phyloP scores from a whole-genome alignment of 2,329 filamentous ascomycete species.

The Phaeoacremonium minimum region DNA sequence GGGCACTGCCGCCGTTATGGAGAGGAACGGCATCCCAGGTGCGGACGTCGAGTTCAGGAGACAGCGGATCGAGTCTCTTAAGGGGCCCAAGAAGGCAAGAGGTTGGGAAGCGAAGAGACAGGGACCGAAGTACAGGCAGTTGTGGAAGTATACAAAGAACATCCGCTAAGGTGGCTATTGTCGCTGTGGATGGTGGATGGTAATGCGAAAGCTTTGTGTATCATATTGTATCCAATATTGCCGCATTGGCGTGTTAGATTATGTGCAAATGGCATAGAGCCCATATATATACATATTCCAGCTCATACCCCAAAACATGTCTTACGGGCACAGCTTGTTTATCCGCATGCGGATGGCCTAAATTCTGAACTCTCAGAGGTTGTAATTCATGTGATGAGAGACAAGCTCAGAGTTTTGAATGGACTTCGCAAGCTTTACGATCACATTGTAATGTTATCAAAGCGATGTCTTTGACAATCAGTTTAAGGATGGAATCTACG shows the following conservation, averaged over 20 bases:
- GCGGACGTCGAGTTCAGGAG: conserved; percentile 81
- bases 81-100: conserved; percentile 54
- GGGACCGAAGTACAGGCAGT: conserved; percentile 58
- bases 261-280: neutral
- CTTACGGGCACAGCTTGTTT: no score
- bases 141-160: conserved; percentile 62
- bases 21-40: conserved; percentile 67
- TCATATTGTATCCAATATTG: neutral
- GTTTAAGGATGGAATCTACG: no score
- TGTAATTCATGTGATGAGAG: no score
- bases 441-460: no score
- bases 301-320: no score
- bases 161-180: conserved; percentile 27
- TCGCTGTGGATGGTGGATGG: neutral
- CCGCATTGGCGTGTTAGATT: neutral
- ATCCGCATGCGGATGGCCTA: no score
- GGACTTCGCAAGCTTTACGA: no score
- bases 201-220: neutral
- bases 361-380: no score
- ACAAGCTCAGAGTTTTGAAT: no score
- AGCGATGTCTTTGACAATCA: no score
- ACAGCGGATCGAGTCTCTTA: conserved; percentile 67
- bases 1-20: conserved; percentile 82
- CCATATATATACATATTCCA: no score
- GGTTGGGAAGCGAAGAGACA: conserved; percentile 65